Percentiles rank a stretch among this genome's conserved stretches.
phyloP scores from a whole-genome alignment of 305 asterid genomes.

The Fraxinus floribunda region DNA sequence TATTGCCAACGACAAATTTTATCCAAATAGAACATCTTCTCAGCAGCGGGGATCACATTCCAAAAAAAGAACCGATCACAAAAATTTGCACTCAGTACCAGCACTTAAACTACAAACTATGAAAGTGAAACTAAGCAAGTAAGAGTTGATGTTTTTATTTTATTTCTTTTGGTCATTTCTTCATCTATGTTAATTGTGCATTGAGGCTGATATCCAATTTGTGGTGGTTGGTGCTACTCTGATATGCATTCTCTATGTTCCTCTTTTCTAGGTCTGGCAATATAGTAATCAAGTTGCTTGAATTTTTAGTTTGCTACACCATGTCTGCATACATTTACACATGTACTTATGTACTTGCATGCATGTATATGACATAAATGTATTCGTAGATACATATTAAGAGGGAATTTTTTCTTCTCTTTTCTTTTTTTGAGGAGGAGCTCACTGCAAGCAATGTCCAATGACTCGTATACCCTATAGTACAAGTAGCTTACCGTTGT shows the following conservation, averaged over 20 bases:
- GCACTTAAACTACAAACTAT: conserved; percentile 95
- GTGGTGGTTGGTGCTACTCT: background rate
- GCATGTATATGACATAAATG: background rate
- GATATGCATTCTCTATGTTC: background rate
- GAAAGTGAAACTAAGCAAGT: conserved; percentile 98
- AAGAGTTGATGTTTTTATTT: conserved; percentile 33
- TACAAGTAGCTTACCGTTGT: background rate
- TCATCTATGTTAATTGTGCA: conserved; percentile 16
- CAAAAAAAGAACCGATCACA: conserved; percentile 87
- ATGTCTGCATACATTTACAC: background rate
- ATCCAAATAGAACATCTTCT: conserved; percentile 86
- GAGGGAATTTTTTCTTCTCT: background rate
- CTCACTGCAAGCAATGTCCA: background rate
- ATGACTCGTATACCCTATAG: background rate
- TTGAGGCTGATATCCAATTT: conserved; percentile 13
- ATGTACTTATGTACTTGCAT: background rate
- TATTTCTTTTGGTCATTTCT: conserved; percentile 17
- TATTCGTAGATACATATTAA: background rate
- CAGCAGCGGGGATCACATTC: conserved; percentile 93
- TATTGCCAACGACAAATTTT: conserved; percentile 92
- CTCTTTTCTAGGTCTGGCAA: background rate
- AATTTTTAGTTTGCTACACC: background rate
- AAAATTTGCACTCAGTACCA: conserved; percentile 93
- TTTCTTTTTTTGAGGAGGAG: background rate
- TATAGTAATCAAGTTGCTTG: background rate